phyloP scores from a whole-genome alignment of 2,329 filamentous ascomycete species.

The Trichophyton simii region DNA sequence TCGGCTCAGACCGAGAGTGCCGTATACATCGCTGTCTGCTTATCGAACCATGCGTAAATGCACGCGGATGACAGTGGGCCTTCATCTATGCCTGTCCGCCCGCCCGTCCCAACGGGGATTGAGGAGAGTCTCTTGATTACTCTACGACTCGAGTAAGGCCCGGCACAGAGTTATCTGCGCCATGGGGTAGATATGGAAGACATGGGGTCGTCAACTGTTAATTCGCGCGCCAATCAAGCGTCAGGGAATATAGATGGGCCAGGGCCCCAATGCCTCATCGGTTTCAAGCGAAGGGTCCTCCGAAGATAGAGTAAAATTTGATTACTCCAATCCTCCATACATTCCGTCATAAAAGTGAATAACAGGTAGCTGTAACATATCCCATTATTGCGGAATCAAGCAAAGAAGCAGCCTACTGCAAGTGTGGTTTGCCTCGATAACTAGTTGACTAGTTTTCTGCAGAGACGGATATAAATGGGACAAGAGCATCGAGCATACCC shows the following conservation, averaged over 20 bases:
- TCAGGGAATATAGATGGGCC: neutral
- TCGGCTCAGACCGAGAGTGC: neutral
- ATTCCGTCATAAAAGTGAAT: neutral
- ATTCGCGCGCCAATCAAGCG: neutral
- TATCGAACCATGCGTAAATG: conserved; percentile 1
- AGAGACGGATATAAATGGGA: conserved; percentile 2
- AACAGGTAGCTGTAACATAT: neutral
- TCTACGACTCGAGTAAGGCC: neutral
- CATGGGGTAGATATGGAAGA: neutral
- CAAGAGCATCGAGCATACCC: conserved; percentile 1
- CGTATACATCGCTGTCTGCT: neutral
- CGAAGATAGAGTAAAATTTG: neutral
- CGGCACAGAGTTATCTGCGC: neutral
- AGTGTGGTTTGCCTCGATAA: neutral
- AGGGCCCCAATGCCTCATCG: neutral
- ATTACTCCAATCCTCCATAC: neutral
- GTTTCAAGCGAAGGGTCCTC: neutral
- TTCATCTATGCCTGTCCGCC: neutral
- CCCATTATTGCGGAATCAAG: neutral
- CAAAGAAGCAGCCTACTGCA: neutral
- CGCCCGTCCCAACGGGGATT: neutral
- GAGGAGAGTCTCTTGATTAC: neutral
- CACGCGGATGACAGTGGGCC: conserved; percentile 1
- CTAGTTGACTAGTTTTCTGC: neutral
- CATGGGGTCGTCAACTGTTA: neutral